These are phyloP conservation scores for Magnusiomyces ingens DNA, from an alignment of 1,139 yeast genomes.

Conservation along the genomic window DNA sequence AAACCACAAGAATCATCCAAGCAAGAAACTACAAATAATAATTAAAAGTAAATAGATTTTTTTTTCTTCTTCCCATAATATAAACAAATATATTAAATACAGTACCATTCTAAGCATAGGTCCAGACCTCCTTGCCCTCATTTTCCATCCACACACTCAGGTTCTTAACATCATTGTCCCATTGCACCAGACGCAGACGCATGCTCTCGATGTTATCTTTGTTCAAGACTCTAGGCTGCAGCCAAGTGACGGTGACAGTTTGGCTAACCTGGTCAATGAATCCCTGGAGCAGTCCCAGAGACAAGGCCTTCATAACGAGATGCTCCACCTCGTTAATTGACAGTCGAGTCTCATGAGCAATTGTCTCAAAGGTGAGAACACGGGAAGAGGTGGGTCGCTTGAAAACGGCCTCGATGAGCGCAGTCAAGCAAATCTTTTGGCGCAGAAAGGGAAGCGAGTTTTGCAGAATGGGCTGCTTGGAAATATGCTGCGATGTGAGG, in stretches of 20 bases:
- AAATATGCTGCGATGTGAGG: slow-evolving; percentile 38
- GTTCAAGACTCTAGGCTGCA: slow-evolving; percentile 90
- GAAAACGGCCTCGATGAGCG: slow-evolving; percentile 82
- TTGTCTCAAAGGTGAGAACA: slow-evolving; percentile 63
- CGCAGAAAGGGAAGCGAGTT: slow-evolving; percentile 61
- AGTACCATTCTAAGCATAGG: slow-evolving; percentile 18
- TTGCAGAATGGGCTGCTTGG: slow-evolving; percentile 54
- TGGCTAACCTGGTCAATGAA: slow-evolving; percentile 80
- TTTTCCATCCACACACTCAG: slow-evolving; percentile 55
- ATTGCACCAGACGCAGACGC: slow-evolving; percentile 62
- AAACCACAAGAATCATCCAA: neutral
- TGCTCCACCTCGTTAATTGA: slow-evolving; percentile 73
- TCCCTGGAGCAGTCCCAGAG: slow-evolving; percentile 77
- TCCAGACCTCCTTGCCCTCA: slow-evolving; percentile 58
- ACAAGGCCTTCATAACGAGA: slow-evolving; percentile 83
- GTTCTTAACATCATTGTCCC: slow-evolving; percentile 69
- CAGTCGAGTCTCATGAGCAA: slow-evolving; percentile 67
- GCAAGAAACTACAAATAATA: neutral
- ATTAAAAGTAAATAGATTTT: neutral
- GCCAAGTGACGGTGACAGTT: slow-evolving; percentile 79
- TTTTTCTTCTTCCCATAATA: neutral
- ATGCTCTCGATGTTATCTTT: slow-evolving; percentile 69
- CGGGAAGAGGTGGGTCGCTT: slow-evolving; percentile 69
- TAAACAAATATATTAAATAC: neutral
- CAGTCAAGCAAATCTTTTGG: slow-evolving; percentile 89